Evolutionary conservation across 2,329 filamentous ascomycete species (phyloP), one percentile per base, ranked within the genome.

Genomic region (Mycocentrospora acerina): DNA sequence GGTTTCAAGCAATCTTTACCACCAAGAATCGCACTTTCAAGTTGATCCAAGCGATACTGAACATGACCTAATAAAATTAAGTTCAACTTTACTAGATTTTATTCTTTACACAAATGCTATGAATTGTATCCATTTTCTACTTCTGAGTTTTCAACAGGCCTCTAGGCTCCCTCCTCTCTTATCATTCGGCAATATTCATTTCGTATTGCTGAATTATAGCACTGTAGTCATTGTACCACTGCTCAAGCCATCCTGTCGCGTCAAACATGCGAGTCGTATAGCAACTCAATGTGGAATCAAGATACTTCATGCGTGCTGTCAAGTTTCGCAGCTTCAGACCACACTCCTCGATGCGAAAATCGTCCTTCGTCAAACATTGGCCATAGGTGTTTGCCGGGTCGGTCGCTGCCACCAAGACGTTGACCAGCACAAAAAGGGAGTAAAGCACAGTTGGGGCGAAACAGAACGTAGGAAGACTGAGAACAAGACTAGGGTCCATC

Each of bases 231-330:
- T 48, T 47, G 17, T 57, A 52, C 57, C 57, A 60, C 13, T 52
- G 40, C 40, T 52, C 53, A 34, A 60, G 32, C 57, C 55, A 60
- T 11, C 44, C 35, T n/a, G 55, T 55, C 30, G 57, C 57, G 24
- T 60, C 55, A 16, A 60, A 40, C 42, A 60, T 37, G n/a, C 53
- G 53, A 13, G 53, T 59, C 7, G 57, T 56, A 13, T 33, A 59
- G 25, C 48, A 56, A 42, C 51, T 59, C 40, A 60, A 30, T 3
- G 50, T 57, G 1, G 57, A 55, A 40, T 60, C 57, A 6, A 56
- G 25, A 22, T 16, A 26, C 29, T 40, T 56, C 25, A 59, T 37
- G 7, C 28, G 24, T n/a, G 29, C 29, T 12, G 48, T 44, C 32
- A 57, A 14, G 12, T 26, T 46, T 14, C 47, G 48, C 32, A 60